These are phyloP conservation scores for Dryas integrifolia DNA, from an alignment of 331 rosid species.

Conservation along the genomic window DNA sequence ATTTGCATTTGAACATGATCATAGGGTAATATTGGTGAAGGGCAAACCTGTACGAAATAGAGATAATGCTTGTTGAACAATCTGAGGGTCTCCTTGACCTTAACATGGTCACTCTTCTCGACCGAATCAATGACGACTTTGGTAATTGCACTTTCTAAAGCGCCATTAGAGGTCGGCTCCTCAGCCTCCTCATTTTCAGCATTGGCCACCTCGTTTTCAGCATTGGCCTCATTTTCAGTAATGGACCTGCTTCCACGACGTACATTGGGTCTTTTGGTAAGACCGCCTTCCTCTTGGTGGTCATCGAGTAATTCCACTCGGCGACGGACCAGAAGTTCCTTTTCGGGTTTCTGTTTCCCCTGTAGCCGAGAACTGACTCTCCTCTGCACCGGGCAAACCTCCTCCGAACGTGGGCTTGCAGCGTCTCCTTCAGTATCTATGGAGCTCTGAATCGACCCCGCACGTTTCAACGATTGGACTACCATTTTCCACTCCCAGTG, in stretches of 20 bases:
- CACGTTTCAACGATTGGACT: constrained; percentile 4
- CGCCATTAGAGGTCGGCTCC: background rate
- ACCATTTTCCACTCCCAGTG: constrained; percentile 7
- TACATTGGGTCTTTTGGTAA: constrained; percentile 16
- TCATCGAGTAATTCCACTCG: constrained; percentile 35
- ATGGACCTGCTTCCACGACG: background rate
- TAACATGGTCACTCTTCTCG: constrained; percentile 53
- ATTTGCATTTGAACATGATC: background rate
- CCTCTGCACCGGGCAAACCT: constrained; percentile 25
- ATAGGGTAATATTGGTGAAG: background rate
- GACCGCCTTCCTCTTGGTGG: background rate
- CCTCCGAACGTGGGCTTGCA: constrained; percentile 15
- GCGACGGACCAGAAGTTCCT: constrained; percentile 39
- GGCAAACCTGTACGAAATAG: constrained; percentile 68
- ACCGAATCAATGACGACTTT: constrained; percentile 19
- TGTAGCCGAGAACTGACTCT: constrained; percentile 58
- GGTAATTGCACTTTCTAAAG: constrained; percentile 1
- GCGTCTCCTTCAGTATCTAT: background rate
- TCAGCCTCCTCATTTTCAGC: constrained; percentile 9
- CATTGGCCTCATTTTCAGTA: constrained; percentile 1
- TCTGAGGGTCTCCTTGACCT: constrained; percentile 76
- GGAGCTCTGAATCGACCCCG: constrained; percentile 1
- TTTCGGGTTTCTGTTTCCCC: constrained; percentile 31
- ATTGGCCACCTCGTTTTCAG: constrained; percentile 10
- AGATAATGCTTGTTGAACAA: constrained; percentile 78